Conservation (phyloP, 1,284 basidiomycete genomes). For the Heterobasidion irregulare region DNA sequence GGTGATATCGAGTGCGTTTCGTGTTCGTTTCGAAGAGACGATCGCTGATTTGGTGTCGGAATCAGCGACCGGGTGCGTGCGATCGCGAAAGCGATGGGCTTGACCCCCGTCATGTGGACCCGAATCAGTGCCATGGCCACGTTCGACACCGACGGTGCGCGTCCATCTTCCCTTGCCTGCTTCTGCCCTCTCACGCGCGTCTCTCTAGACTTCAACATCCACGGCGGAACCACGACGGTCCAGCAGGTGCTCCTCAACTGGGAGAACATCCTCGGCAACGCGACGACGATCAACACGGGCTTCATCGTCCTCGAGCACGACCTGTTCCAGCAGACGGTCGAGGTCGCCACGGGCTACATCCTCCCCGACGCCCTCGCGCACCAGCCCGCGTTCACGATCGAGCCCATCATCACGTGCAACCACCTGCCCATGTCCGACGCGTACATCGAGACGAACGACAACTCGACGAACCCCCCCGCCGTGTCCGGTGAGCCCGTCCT, state of each 20-base stretch:
- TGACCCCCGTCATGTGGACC: constrained; percentile 64
- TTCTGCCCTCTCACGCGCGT: constrained; percentile 1
- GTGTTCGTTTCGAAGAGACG: constrained; percentile 1
- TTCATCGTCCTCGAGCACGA: constrained; percentile 77
- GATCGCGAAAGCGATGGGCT: constrained; percentile 62
- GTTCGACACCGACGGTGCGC: constrained; percentile 57
- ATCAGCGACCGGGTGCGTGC: constrained; percentile 74
- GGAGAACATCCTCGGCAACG: constrained; percentile 52
- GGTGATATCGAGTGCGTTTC: constrained; percentile 57
- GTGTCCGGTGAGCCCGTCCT: constrained; percentile 20
- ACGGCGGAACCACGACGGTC: constrained; percentile 52
- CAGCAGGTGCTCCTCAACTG: constrained; percentile 55
- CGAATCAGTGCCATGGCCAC: constrained; percentile 46
- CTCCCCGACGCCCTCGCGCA: constrained; percentile 58
- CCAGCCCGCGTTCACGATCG: constrained; percentile 50
- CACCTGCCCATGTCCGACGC: constrained; percentile 47
- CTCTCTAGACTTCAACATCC: constrained; percentile 65
- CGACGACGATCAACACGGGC: constrained; percentile 37
- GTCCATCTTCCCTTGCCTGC: background rate
- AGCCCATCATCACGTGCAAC: constrained; percentile 63
- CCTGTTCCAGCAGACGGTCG: constrained; percentile 59
- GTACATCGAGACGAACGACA: constrained; percentile 65
- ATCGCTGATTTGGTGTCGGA: constrained; percentile 10
- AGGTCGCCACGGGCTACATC: constrained; percentile 66
- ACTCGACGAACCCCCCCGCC: constrained; percentile 43